A percentile compares a stretch with the other conserved stretches of the same genome.
These are phyloP conservation scores for Metarhizium humberi DNA, from an alignment of 2,329 filamentous ascomycete genomes.

Conservation along the genomic window DNA sequence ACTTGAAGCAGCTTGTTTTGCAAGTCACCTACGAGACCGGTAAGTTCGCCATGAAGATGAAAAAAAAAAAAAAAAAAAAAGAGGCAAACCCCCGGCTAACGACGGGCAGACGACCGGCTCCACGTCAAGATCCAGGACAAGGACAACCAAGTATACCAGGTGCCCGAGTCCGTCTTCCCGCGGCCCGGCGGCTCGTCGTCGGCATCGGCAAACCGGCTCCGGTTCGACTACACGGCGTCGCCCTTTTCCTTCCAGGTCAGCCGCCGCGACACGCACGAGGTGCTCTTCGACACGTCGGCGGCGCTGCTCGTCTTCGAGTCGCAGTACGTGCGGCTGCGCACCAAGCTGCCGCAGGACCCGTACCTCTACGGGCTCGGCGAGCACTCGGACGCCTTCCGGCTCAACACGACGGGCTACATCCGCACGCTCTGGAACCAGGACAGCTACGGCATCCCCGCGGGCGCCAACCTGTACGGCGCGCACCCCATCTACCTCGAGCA, in stretches of 20 bases:
- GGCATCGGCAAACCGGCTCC: conserved; percentile 30
- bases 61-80: too few species aligned
- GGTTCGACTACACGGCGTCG: conserved; percentile 30
- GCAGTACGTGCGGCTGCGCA: conserved; percentile 67
- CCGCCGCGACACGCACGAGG: conserved; percentile 28
- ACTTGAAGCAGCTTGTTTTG: conserved; percentile 57
- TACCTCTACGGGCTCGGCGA: conserved; percentile 74
- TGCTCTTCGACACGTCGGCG: conserved; percentile 62
- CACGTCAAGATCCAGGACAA: conserved; percentile 68
- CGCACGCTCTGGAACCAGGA: conserved; percentile 66
- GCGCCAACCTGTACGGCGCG: conserved; percentile 62
- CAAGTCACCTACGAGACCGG: conserved; percentile 39
- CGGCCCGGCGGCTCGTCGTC: conserved; percentile 28
- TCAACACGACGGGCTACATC: conserved; percentile 52
- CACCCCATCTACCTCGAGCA: conserved; percentile 70
- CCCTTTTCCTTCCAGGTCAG: conserved; percentile 61
- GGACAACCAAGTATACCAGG: conserved; percentile 62
- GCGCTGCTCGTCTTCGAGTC: conserved; percentile 63
- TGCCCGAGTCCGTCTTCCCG: conserved; percentile 59
- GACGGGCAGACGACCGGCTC: conserved; percentile 48
- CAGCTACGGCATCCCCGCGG: conserved; percentile 50
- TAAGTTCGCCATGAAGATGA: conserved; percentile 3
- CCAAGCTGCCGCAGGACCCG: conserved; percentile 56
- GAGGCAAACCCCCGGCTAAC: not conserved
- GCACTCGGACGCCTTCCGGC: conserved; percentile 60